Conservation (phyloP, 164 flowering plant species). For the Cinnamomum micranthum region DNA sequence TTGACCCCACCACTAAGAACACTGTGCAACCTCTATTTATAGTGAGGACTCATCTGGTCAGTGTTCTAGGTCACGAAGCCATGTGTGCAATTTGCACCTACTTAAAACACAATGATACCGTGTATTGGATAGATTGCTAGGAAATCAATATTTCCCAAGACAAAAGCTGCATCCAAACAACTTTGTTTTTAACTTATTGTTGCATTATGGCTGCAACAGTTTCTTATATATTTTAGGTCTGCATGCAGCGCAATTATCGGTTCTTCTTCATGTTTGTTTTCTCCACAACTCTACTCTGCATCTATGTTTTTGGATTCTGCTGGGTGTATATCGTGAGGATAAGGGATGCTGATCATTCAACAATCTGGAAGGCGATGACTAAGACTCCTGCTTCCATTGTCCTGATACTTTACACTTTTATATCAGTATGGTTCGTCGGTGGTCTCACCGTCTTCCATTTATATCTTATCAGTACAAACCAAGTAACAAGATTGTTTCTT, state of each 20-base stretch:
- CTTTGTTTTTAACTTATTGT: background rate
- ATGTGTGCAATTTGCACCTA: too few species aligned
- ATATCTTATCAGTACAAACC: conserved; percentile 86
- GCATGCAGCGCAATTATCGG: conserved; percentile 85
- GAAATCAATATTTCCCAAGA: too few species aligned
- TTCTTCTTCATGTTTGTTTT: conserved; percentile 97
- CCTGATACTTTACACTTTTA: conserved; percentile 76
- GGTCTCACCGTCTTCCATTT: conserved; percentile 92
- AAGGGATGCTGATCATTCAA: conserved; percentile 48
- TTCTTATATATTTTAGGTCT: conserved; percentile 1
- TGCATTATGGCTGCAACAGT: background rate
- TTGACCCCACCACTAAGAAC: too few species aligned
- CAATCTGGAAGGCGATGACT: conserved; percentile 88
- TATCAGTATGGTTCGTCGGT: conserved; percentile 93
- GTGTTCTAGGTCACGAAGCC: too few species aligned
- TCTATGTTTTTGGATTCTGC: conserved; percentile 85
- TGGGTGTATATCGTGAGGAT: conserved; percentile 81
- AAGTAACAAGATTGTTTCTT: conserved; percentile 33
- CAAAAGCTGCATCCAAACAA: background rate
- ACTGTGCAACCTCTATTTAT: too few species aligned
- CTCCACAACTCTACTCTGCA: conserved; percentile 87
- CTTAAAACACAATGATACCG: too few species aligned
- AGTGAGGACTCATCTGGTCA: too few species aligned
- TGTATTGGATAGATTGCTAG: too few species aligned
- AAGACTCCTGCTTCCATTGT: conserved; percentile 87